phyloP scores from a whole-genome alignment of 345 rosid species.

The Populus davidiana region DNA sequence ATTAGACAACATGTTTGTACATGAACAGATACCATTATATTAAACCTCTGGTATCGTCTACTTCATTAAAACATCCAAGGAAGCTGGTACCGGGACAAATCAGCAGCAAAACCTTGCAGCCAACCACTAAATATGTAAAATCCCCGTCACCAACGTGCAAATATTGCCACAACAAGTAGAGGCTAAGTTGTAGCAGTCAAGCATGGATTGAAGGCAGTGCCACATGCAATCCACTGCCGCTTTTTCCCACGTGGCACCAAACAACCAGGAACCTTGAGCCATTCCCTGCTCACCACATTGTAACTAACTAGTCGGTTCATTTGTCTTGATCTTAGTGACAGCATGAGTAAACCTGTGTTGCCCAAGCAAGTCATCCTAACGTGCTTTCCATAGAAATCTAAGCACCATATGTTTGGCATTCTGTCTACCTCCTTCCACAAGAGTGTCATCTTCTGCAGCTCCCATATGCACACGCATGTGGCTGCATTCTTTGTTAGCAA shows the following conservation, averaged over 20 bases:
- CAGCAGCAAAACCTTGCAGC: slow-evolving; percentile 20
- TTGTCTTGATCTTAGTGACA: slow-evolving; percentile 83
- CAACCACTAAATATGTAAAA: background rate
- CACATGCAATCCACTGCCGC: slow-evolving; percentile 90
- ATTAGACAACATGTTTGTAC: background rate
- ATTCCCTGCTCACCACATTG: slow-evolving; percentile 66
- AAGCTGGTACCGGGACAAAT: background rate
- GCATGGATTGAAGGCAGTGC: slow-evolving; percentile 86
- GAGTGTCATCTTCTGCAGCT: slow-evolving; percentile 98
- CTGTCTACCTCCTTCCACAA: slow-evolving; percentile 99
- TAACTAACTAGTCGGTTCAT: slow-evolving; percentile 86
- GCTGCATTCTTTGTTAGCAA: slow-evolving; percentile 92
- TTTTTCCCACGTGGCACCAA: slow-evolving; percentile 66
- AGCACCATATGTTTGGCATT: slow-evolving; percentile 99
- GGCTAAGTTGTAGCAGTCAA: slow-evolving; percentile 56
- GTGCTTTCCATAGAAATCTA: slow-evolving; percentile 99
- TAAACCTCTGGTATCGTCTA: background rate
- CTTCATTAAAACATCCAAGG: slow-evolving; percentile 6
- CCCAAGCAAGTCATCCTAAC: slow-evolving; percentile 97
- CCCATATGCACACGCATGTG: slow-evolving; percentile 97
- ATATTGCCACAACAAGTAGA: slow-evolving; percentile 7
- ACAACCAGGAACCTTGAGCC: slow-evolving; percentile 86
- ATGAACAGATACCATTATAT: slow-evolving; percentile 1
- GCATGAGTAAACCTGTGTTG: slow-evolving; percentile 91
- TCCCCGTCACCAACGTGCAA: background rate